phyloP scores from a whole-genome alignment of 805 yeast species.

The Spathaspora sp. region DNA sequence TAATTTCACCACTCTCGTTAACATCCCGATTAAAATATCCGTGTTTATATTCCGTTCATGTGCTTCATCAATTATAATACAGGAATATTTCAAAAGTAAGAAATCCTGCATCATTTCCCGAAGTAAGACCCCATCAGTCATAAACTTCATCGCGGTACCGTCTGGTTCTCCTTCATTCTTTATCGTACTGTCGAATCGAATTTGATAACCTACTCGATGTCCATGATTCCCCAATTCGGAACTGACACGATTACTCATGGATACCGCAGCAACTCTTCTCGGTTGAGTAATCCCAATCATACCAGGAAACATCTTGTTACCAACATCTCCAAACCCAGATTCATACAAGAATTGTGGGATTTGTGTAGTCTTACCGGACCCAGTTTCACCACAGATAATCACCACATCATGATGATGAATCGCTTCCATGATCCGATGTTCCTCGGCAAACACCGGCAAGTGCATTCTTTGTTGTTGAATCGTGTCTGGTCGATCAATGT shows the following conservation, averaged over 20 bases:
- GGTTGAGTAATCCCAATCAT: constrained; percentile 97
- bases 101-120: constrained; percentile 93
- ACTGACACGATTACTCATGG: constrained; percentile 81
- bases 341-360: constrained; percentile 95
- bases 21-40: constrained; percentile 91
- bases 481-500: constrained; percentile 60
- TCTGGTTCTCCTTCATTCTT: constrained; percentile 42
- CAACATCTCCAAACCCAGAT: constrained; percentile 79
- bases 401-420: constrained; percentile 87
- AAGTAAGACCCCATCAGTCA: constrained; percentile 92
- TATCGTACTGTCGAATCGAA: constrained; percentile 72
- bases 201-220: constrained; percentile 71
- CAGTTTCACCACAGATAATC: constrained; percentile 95
- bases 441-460: constrained; percentile 88
- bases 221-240: constrained; percentile 74
- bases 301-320: constrained; percentile 60
- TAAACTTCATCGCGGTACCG: constrained; percentile 73
- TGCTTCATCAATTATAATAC: constrained; percentile 92
- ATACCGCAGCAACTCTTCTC: constrained; percentile 89
- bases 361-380: constrained; percentile 98
- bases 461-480: constrained; percentile 66
- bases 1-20: constrained; percentile 77
- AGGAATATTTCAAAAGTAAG: constrained; percentile 74
- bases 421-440: constrained; percentile 93
- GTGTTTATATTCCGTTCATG: constrained; percentile 96